Evolutionary conservation across 371 early-diverging fungal species (phyloP), one percentile per base, ranked within the genome.

Genomic region (Lichtheimia ramosa): DNA sequence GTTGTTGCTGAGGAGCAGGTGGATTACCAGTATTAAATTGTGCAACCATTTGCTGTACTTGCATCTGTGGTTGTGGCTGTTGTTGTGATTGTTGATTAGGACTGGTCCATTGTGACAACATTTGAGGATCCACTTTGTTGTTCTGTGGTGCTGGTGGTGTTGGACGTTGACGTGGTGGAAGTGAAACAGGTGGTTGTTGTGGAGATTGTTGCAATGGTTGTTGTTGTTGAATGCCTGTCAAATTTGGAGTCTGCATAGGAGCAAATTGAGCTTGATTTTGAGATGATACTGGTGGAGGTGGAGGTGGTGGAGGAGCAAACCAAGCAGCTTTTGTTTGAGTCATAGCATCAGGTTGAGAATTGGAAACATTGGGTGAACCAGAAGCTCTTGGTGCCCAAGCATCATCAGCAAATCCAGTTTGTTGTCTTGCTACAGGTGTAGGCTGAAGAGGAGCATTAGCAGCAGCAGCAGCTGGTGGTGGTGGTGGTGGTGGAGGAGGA

Each of bases 331-430:
- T 64, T 6, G 58, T 64, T 20, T 58, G 64, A n/a, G 57, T 51
- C 53, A 64, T 51, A 8, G 64, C 49, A 28, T 53, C 48, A 25
- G 49, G 8, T 48, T 43, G 50, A 28, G 56, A 51, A 43, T 63
- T 46, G 27, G 56, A 25, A 16, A 23, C 48, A 5, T n/a, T 54
- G 0, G 61, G 51, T 24, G 68, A 62, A 52, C 65, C 53, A 8
- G 62, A n/a, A n/a, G 70, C 66, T 14, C 82, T 73, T 15, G 82
- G 78, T 12, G 74, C 48, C 84, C 66, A 82, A 53, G 67, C 81
- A 66, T 85, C 85, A 63, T 84, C 85, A 10, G 82, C 81, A 63
- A 84, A 83, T 1, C 75, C 80, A 51, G 57, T 40, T n/a, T n/a
- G 21, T 18, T 46, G 46, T 8, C 34, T 34, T 34, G 34, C 34